Percentiles rank a stretch among this genome's conserved stretches.
phyloP scores from a whole-genome alignment of 2,329 filamentous ascomycete genomes.

The Phyllosticta capitalensis region DNA sequence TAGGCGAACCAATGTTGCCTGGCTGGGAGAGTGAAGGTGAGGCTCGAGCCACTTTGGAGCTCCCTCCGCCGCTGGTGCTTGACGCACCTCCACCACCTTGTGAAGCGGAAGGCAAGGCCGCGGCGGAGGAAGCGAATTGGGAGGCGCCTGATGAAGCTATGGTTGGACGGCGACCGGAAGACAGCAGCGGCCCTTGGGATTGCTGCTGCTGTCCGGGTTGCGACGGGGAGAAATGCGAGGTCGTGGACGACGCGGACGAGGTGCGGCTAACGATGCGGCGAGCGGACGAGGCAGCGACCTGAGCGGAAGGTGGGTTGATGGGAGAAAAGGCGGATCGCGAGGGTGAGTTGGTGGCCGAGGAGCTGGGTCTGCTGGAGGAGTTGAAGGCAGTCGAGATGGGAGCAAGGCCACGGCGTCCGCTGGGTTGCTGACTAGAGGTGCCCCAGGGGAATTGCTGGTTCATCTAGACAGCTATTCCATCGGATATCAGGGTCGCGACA shows the following conservation, averaged over 20 bases:
- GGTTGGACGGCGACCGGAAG: slow-evolving; percentile 46
- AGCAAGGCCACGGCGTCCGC: slow-evolving; percentile 47
- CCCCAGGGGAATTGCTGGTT: slow-evolving; percentile 50
- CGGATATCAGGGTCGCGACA: slow-evolving; percentile 26
- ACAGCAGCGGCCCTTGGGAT: slow-evolving; percentile 43
- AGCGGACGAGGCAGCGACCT: slow-evolving; percentile 35
- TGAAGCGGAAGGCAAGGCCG: slow-evolving; percentile 40
- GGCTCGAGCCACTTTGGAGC: slow-evolving; percentile 48
- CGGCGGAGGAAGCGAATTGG: slow-evolving; percentile 46
- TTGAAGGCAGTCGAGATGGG: slow-evolving; percentile 47
- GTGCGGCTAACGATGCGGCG: slow-evolving; percentile 44
- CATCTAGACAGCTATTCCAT: slow-evolving; percentile 36
- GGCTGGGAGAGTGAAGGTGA: slow-evolving; percentile 50
- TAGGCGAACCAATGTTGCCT: slow-evolving; percentile 46
- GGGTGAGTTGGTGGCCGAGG: slow-evolving; percentile 40
- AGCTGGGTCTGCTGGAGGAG: slow-evolving; percentile 34
- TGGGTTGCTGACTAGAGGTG: slow-evolving; percentile 44
- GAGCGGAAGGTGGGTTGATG: slow-evolving; percentile 43
- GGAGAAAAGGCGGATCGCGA: slow-evolving; percentile 44
- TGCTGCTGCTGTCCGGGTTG: slow-evolving; percentile 46
- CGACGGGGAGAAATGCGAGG: slow-evolving; percentile 45
- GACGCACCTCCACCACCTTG: slow-evolving; percentile 43
- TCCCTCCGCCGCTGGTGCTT: slow-evolving; percentile 44
- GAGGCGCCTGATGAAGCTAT: slow-evolving; percentile 45
- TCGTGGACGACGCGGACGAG: slow-evolving; percentile 45